Percentiles rank a stretch among this genome's conserved stretches.
These are phyloP conservation scores for Amoebophrya sp. DNA, from an alignment of 169 alveolate species.

Conservation along the genomic window DNA sequence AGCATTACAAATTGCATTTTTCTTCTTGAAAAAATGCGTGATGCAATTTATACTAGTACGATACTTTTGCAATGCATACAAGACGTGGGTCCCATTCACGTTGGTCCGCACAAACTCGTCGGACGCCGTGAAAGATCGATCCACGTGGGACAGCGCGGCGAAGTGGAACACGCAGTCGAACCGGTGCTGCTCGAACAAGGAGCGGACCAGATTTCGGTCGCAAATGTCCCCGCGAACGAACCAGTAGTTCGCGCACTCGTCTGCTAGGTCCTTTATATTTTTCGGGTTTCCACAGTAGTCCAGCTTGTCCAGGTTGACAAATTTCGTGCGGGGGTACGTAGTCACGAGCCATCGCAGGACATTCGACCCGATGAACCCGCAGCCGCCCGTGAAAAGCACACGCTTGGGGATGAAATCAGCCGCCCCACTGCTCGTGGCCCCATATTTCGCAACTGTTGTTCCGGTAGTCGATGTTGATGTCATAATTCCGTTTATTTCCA, in stretches of 20 bases:
- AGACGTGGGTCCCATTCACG: conserved; percentile 7
- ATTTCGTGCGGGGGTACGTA: neutral
- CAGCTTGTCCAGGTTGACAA: neutral
- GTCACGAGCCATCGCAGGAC: neutral
- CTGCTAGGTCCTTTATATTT: neutral
- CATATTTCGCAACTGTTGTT: too few species aligned
- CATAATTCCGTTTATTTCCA: too few species aligned
- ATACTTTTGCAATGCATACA: too few species aligned
- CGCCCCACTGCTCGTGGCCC: too few species aligned
- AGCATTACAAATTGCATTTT: too few species aligned
- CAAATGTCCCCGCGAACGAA: neutral
- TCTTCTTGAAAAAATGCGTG: too few species aligned
- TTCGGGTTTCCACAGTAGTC: neutral
- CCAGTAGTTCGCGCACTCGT: conserved; percentile 11
- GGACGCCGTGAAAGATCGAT: neutral
- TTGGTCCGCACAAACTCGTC: conserved; percentile 2
- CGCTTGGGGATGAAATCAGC: neutral
- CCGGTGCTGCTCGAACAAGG: neutral
- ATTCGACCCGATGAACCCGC: neutral
- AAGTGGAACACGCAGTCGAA: conserved; percentile 24
- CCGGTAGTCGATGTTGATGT: too few species aligned
- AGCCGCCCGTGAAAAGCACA: conserved; percentile 2
- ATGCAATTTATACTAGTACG: too few species aligned
- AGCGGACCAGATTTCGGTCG: neutral
- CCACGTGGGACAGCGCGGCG: conserved; percentile 13